Evolutionary conservation across 768 basidiomycete genomes (phyloP), one percentile per base, ranked within the genome.

Genomic region (Dioszegia crocea): DNA sequence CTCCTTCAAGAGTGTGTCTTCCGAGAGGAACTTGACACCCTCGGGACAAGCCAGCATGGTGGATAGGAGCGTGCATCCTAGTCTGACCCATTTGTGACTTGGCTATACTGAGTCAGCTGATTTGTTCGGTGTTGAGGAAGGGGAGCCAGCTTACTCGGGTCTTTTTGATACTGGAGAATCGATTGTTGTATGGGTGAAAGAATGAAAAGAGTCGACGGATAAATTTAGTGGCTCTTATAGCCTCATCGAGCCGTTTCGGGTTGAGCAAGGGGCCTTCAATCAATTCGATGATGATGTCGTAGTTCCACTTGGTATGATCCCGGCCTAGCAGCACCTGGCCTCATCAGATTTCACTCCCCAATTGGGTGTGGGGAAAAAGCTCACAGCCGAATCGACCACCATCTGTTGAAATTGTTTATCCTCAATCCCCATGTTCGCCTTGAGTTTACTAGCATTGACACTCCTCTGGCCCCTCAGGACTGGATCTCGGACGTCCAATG

Each of bases 361-460:
- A 6, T 5, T 16, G 26, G 4, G 6, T 27, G 3, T 50, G 27
- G 4, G 30, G 14, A 46, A 24, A 33, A 43, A 12, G 73, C 73
- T 60, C 52, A 91, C 91, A 78, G 91, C 89, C 1, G 91, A 90
- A 67, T 96, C 91, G 21, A 92, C 81, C 49, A 99, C 80, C 39
- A 82, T 83, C 3, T 85, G 80, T 70, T 93, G 90, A 77, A 98
- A 99, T 3, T 87, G 84, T 74, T 83, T 86, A 76, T 98, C 96
- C 73, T 99, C 96, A 84, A 98, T 89, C 78, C 91, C 88, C 83
- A 96, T 85, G 60, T 87, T 88, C 71, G 88, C 83, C 73, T 91
- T 90, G 54, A 96, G 81, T 76, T 89, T 92, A 24, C 84, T 86
- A 67, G 91, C 88, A 67, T 96, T 91, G 1, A 93, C 87, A 66